Evolutionary conservation across 345 rosid species (phyloP).

Genomic region (Populus euphratica): DNA sequence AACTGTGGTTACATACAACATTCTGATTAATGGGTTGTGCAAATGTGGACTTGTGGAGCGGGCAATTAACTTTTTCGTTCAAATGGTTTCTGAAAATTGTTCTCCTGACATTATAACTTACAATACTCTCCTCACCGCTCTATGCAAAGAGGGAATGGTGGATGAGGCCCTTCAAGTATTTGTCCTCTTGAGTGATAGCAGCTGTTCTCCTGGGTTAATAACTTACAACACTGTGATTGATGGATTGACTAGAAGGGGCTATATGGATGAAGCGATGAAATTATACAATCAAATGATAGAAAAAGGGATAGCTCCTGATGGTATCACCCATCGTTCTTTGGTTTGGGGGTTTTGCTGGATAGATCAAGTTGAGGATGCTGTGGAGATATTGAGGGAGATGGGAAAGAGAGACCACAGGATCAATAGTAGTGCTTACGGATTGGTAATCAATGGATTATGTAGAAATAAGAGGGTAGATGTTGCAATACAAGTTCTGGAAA

Average conservation of each 20-base stretch:
- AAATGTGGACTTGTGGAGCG: constrained; percentile 57
- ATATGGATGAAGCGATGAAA: constrained; percentile 48
- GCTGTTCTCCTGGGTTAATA: constrained; percentile 62
- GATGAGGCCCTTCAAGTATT: constrained; percentile 59
- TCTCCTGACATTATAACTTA: constrained; percentile 73
- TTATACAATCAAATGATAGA: constrained; percentile 53
- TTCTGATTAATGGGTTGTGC: constrained; percentile 73
- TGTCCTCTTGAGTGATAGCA: constrained; percentile 36
- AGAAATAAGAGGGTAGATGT: constrained; percentile 48
- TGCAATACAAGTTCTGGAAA: constrained; percentile 65
- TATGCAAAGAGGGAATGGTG: constrained; percentile 66
- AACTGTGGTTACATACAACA: constrained; percentile 71
- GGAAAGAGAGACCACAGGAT: constrained; percentile 43
- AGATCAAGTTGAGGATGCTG: constrained; percentile 49
- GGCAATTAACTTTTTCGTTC: constrained; percentile 60
- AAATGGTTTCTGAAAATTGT: constrained; percentile 50
- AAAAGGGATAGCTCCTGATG: constrained; percentile 60
- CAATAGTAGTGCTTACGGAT: constrained; percentile 43
- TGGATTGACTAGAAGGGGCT: constrained; percentile 53
- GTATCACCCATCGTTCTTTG: constrained; percentile 61
- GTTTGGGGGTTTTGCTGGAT: constrained; percentile 64
- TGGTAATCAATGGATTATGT: constrained; percentile 57
- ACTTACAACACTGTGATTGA: constrained; percentile 71
- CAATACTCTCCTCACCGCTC: constrained; percentile 64
- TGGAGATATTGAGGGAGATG: constrained; percentile 55